Evolutionary conservation across 306 rosid species (phyloP).

Genomic region (Quillaja saponaria): DNA sequence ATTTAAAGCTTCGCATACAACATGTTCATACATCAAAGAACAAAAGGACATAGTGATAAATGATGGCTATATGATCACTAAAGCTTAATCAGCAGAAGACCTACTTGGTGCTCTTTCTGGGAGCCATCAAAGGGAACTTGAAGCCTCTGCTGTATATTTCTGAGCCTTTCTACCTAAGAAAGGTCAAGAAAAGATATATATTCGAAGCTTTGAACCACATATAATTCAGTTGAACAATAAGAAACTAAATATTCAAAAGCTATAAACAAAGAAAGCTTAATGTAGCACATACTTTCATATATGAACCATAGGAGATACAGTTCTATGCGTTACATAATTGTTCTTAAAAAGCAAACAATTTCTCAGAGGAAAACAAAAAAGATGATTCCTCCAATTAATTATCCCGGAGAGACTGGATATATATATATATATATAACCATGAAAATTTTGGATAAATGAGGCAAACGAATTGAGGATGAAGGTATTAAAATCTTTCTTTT

Average conservation of each 20-base stretch:
- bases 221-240: constrained; percentile 6
- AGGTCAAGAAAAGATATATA: constrained; percentile 23
- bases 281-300: background rate
- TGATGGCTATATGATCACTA: constrained; percentile 8
- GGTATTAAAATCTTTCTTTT: too few relatives aligned
- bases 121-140: constrained; percentile 91
- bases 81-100: constrained; percentile 27
- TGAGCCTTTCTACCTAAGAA: constrained; percentile 76
- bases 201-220: background rate
- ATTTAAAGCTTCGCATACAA: background rate
- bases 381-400: too few relatives aligned
- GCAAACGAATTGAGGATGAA: too few relatives aligned
- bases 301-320: too few relatives aligned
- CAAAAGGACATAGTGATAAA: constrained; percentile 3
- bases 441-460: too few relatives aligned
- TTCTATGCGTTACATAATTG: too few relatives aligned
- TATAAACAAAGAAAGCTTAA: background rate
- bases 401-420: too few relatives aligned
- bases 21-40: background rate
- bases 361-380: too few relatives aligned
- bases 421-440: too few relatives aligned
- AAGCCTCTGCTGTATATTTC: constrained; percentile 57
- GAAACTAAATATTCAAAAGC: constrained; percentile 13
- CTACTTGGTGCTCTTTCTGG: constrained; percentile 77
- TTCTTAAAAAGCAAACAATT: too few relatives aligned